phyloP scores from a whole-genome alignment of 78 protist species.

The Ministeria vibrans region DNA sequence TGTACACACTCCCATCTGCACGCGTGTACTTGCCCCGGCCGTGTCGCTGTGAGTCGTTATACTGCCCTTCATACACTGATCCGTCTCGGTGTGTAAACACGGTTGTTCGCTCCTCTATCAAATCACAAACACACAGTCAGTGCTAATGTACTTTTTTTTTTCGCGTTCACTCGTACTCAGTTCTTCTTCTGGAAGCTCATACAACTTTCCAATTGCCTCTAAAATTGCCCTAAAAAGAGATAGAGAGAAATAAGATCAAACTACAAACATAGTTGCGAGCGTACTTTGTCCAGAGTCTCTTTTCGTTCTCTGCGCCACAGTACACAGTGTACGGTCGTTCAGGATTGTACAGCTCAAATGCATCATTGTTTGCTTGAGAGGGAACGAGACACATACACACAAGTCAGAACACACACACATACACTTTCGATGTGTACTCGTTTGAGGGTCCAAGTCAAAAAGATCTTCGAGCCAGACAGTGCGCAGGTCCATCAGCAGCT shows the following conservation, averaged over 20 bases:
- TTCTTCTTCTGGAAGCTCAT: background rate
- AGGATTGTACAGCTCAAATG: slow-evolving; percentile 6
- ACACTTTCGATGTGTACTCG: background rate
- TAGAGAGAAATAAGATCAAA: too few relatives aligned
- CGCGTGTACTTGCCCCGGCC: background rate
- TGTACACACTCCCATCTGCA: background rate
- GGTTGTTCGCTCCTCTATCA: background rate
- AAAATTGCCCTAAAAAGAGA: background rate
- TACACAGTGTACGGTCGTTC: slow-evolving; percentile 2
- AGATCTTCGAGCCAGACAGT: slow-evolving; percentile 1
- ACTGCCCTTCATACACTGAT: background rate
- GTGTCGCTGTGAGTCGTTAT: background rate
- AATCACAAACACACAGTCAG: background rate
- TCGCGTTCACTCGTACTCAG: background rate
- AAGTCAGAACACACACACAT: background rate
- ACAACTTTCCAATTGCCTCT: background rate
- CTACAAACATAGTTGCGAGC: too few relatives aligned
- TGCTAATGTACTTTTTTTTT: too few relatives aligned
- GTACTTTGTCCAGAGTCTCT: slow-evolving; percentile 14
- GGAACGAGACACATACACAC: too few relatives aligned
- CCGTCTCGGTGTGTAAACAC: background rate
- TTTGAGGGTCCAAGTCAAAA: background rate
- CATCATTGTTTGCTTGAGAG: background rate
- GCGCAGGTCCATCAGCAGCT: background rate
- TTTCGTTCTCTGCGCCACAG: background rate